Evolutionary conservation across 192 early-diverging fungal species (phyloP), one percentile per base, ranked within the genome.

Genomic region (Coemansia sp.): DNA sequence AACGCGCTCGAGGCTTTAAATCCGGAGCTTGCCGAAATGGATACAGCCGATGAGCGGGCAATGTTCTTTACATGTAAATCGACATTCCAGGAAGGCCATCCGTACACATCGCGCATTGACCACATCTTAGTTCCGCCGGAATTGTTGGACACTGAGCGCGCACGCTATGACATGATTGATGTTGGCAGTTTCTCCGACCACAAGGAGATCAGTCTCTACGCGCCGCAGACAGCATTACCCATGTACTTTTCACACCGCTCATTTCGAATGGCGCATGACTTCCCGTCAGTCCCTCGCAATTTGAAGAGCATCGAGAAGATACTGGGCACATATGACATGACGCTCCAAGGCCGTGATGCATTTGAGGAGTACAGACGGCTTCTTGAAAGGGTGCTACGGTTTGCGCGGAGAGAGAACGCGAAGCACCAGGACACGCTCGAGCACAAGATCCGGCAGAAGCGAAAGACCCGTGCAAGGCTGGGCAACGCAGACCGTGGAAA

Each of bases 191-290:
- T 35, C 6, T 35, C 33, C 2, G 33, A 35, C 14, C 33, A 35
- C 6, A 35, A 3, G 6, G 8, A 2, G 2, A 2, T 35, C 3
- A 35, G 10, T 2, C 33, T 35, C 6, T 35, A 8, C 14, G 33
- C 33, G 4, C 33, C 33, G 9, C 33, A 35, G 33, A 35, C 33
- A 4, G 10, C 33, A 35, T 97, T 95, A 45, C 10, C 10, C 0
- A 35, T 12, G 33, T 35, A 12, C 33, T 35, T 35, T 35, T 35
- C 33, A 0, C 33, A 12, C 1, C 10, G 10, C 0, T 0, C 33
- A 35, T 35, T 3, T 12, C 2, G 33, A 35, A 35, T 35, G 33
- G 2, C 33, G 1, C 33, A 35, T 12, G 14, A 35, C 3, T 35
- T 35, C 14, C 33, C 32, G 32, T 35, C 32, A 35, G 32, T 11